Evolutionary conservation across 2,329 filamentous ascomycete species (phyloP), one percentile per base, ranked within the genome.

Genomic region (Aspergillus sp.): DNA sequence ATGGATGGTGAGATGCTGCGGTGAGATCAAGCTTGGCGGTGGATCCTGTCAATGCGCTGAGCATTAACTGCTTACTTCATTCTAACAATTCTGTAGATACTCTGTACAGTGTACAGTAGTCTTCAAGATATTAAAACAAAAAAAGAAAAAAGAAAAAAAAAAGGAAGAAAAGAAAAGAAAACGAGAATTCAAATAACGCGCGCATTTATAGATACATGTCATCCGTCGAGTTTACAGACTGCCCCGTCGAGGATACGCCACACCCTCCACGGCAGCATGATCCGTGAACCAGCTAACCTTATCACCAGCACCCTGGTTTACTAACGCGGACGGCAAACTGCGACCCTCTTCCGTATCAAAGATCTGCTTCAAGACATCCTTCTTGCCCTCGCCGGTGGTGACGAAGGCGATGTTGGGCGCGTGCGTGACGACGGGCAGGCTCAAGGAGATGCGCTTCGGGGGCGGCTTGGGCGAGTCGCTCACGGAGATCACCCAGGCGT

Each of bases 221-320:
- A n/a, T 30, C 29, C 40, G 28, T 29, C 28, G 4, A 29, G 6
- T 4, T 19, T 42, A 42, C 10, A 83, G 66, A 60, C 76, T 84
- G 19, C 86, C 83, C 57, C 86, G 82, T 62, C 85, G 78, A 27
- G 90, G 88, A 63, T 88, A 96, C 50, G 76, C 74, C 8, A 98
- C 87, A 4, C 88, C 89, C 61, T 95, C 85, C 8, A 94, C 82
- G 41, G 93, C 91, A 4, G 86, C 75, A 60, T 82, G 78, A 65
- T 97, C 93, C 39, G 90, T 88, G 65, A 98, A 97, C 93, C 93
- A 98, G 71, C 83, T 93, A 62, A 89, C 88, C 59, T 88, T 85
- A 54, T 95, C 89, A 40, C 86, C 88, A 3, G 81, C 85, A 38
- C 80, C 81, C 58, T 86, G 80, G 66, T 98, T 98, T 60, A 98